Evolutionary conservation across 73 alveolate genomes (phyloP), one percentile per base, ranked within the genome.

Genomic region (Blepharisma stoltei): DNA sequence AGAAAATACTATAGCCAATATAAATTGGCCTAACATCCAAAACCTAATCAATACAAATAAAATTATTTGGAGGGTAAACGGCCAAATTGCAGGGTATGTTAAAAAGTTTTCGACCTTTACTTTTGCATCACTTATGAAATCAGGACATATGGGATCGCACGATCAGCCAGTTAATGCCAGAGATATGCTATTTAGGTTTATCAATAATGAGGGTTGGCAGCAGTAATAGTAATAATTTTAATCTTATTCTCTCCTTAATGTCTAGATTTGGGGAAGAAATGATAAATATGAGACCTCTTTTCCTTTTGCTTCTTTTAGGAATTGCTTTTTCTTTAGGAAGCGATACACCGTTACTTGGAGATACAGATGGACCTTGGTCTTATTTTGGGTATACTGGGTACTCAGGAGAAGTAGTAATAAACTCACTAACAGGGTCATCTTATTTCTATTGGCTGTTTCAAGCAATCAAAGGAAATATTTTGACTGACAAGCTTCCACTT

Each of bases 91-190:
- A 1, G 76, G 76, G 4, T 60, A 60, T 60, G 41, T 60, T 4
- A n/a, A 60, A 21, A 25, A 60, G 0, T 20, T 11, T 25, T 9
- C 18, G 21, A 21, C n/a, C 55, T 27, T 60, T 21, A 60, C 76
- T 1, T 60, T 11, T 20, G 82, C 81, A 32, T 50, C 78, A 75
- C 80, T 85, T 47, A 48, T 70, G 46, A 80, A 85, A 14, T 95
- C 97, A 7, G 97, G 97, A 11, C 97, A 92, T 78, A 89, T 92
- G 97, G 93, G 88, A 23, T 94, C 95, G 9, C 90, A 82, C 80
- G 97, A 92, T 80, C 81, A 89, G 66, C 91, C 94, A 54, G 76
- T 45, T 75, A 54, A 55, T 71, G 92, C 95, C 6, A 83, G 84
- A 66, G 70, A 25, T 50, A 81, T 91, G 87, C 44, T 88, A 37